Evolutionary conservation across 2,329 filamentous ascomycete genomes (phyloP).

Genomic region (Scedosporium dehoogii): DNA sequence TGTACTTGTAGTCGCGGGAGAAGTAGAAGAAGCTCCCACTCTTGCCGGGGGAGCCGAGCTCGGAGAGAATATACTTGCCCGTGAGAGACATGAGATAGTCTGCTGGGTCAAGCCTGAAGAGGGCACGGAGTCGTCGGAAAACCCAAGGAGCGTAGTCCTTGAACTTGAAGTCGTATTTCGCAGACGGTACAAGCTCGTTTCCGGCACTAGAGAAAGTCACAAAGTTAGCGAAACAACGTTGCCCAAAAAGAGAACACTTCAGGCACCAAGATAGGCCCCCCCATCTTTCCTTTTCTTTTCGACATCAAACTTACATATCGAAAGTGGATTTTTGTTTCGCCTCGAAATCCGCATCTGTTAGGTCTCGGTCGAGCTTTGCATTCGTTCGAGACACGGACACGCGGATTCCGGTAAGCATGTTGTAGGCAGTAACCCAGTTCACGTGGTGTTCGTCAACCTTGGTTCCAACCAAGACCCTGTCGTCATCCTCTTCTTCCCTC

Average conservation of each 20-base stretch:
- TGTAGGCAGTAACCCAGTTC: constrained; percentile 97
- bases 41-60: constrained; percentile 93
- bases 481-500: constrained; percentile 82
- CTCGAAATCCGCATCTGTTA: constrained; percentile 87
- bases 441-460: constrained; percentile 96
- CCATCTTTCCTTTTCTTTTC: constrained; percentile 6
- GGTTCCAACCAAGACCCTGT: constrained; percentile 87
- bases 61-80: constrained; percentile 96
- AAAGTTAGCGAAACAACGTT: constrained; percentile 20
- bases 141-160: constrained; percentile 99
- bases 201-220: constrained; percentile 55
- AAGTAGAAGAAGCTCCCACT: constrained; percentile 99
- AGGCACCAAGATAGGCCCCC: background rate
- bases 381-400: constrained; percentile 95
- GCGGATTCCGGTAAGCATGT: constrained; percentile 98
- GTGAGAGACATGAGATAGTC: constrained; percentile 98
- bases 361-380: constrained; percentile 83
- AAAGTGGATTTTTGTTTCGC: constrained; percentile 97
- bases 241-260: constrained; percentile 33
- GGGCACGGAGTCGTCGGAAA: constrained; percentile 79
- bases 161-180: constrained; percentile 99
- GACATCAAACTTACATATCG: constrained; percentile 65
- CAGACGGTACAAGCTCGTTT: constrained; percentile 92
- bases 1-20: constrained; percentile 98
- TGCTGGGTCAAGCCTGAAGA: constrained; percentile 87